Evolutionary conservation across 176 grass and related monocot species (phyloP), one percentile per base, ranked within the genome.

Genomic region (Chloris gayana): DNA sequence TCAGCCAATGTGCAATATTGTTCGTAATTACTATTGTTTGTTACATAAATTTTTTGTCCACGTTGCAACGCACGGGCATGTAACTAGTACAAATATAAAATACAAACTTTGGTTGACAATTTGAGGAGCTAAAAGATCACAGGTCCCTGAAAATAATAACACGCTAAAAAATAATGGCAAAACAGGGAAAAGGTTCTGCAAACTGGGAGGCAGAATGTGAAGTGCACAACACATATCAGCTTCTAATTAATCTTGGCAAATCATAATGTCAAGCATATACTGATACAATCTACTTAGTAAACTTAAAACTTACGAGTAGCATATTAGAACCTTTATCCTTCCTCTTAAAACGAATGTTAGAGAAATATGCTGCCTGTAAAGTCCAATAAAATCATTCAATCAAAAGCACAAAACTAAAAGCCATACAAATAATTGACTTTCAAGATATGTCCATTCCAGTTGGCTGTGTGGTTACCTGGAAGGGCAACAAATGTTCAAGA

Each of bases 301-400:
- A 72, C 51, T 66, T 38, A 32, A 29, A 75, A 91, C 88, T 83
- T 89, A 99, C 96, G 47, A 95, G 86, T 64, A 99, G 71, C 96
- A 99, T 95, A 67, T 95, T 99, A 64, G 90, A 89, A 81, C 92
- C 70, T 83, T 86, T 88, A 86, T 99, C 92, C 78, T 87, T 89
- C 80, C 96, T 99, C 84, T 84, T 95, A 82, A 99, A 99, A 80
- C 58, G 82, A 74, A 72, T 85, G 10, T 88, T 89, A 76, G 90
- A 88, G 65, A 99, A 99, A 91, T 95, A 99, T 74, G 96, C 92
- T 65, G 96, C 96, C 96, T 98, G 83, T 77, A 70, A 19, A 85
- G 13, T 67, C 32, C 45, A 74, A 77, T 67, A 14, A 84, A 75
- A 79, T 72, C 35, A 63, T 44, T 82, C 19, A 86, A 51, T 19